phyloP scores from a whole-genome alignment of 169 alveolate genomes.

The Cryptosporidium parvum region DNA sequence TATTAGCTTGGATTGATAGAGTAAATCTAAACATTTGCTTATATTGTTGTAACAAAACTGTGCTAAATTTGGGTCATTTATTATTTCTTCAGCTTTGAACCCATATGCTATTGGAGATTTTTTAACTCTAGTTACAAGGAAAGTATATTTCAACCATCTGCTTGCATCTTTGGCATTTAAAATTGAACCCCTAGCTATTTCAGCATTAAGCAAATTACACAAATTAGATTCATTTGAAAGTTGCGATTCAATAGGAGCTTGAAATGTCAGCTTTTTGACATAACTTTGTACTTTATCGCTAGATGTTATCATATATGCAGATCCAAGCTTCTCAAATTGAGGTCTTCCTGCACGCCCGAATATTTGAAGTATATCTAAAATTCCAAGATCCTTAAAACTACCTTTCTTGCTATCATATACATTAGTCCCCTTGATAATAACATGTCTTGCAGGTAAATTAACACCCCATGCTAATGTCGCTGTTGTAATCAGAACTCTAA shows the following conservation, averaged over 20 bases:
- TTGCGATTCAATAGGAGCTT: slow-evolving; percentile 97
- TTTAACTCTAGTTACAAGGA: slow-evolving; percentile 84
- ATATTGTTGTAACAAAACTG: slow-evolving; percentile 79
- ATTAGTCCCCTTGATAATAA: slow-evolving; percentile 99
- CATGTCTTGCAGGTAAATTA: slow-evolving; percentile 99
- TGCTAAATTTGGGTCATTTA: slow-evolving; percentile 77
- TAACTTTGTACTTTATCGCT: slow-evolving; percentile 94
- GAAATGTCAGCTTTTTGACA: slow-evolving; percentile 95
- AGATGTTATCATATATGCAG: slow-evolving; percentile 97
- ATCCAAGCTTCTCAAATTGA: slow-evolving; percentile 98
- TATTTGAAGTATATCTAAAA: slow-evolving; percentile 98
- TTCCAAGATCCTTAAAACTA: slow-evolving; percentile 95
- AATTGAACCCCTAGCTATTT: slow-evolving; percentile 93
- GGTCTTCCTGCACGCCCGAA: slow-evolving; percentile 99
- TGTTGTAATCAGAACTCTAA: slow-evolving; percentile 97
- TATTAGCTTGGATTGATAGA: slow-evolving; percentile 79
- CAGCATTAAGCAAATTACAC: slow-evolving; percentile 98
- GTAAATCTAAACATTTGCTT: slow-evolving; percentile 75
- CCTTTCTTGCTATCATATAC: slow-evolving; percentile 98
- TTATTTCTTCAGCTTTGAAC: slow-evolving; percentile 78
- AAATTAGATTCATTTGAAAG: slow-evolving; percentile 85
- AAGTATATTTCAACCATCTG: slow-evolving; percentile 97
- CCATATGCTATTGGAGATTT: slow-evolving; percentile 87
- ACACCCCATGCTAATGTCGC: slow-evolving; percentile 99
- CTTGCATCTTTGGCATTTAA: slow-evolving; percentile 95